Evolutionary conservation across 2,329 filamentous ascomycete species (phyloP), one percentile per base, ranked within the genome.

Genomic region (Aspergillus fructus): DNA sequence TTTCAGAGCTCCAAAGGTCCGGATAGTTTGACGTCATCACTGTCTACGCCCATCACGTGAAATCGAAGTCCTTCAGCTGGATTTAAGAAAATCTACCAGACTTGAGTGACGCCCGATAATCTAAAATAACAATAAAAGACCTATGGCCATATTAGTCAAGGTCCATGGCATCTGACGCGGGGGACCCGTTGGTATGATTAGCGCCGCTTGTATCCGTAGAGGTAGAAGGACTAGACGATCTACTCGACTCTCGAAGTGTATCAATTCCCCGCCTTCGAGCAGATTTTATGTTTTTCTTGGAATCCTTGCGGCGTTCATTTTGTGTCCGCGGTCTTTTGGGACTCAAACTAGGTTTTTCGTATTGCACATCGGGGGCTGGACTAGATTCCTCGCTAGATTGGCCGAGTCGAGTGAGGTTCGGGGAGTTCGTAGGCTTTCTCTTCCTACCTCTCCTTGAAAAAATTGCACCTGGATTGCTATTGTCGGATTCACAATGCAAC

Each of bases 1-100:
- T 30, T 30, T 51, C 12, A 34, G 33, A 37, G 43, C 24, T 47
- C 39, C 33, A 46, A 34, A 49, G 41, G 62, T 69, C 65, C 66
- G 63, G 53, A 59, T 42, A 30, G 33, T 17, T 27, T 75, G 72
- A 75, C 72, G 72, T 75, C 72, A 75, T 68, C n/a, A 48, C 33
- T 21, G 53, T 39, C 49, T 53, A 17, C 46, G 52, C 45, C 50
- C 24, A 41, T 47, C 30, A 33, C 49, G 33, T 50, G 52, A 50
- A 43, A 15, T 23, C n/a, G 15, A 39, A 41, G 27, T 4, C 45
- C 24, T 37, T 48, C 13, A 24, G 30, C 30, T 34, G 5, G 45
- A 48, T 48, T 48, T 12, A 21, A 21, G 21, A 11, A 12, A 11
- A 15, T 46, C 45, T 48, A 48, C 45, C 27, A 13, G 17, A 11